These are phyloP conservation scores for Ophiostoma himal-ulmi DNA, from an alignment of 2,329 filamentous ascomycete genomes.

Conservation along the genomic window DNA sequence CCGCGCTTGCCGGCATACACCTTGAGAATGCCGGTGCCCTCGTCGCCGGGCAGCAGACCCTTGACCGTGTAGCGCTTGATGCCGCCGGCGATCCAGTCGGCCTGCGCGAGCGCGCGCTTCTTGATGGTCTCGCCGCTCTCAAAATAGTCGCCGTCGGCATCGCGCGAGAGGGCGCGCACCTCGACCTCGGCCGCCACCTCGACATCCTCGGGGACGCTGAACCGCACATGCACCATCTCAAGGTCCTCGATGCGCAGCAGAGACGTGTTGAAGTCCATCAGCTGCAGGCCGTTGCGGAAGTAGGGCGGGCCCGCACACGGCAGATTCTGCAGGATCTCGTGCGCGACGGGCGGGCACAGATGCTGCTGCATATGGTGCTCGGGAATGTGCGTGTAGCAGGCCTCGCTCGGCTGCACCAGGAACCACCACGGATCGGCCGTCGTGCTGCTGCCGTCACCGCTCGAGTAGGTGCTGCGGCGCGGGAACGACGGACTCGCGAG, in stretches of 20 bases:
- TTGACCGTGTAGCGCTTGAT: conserved; percentile 91
- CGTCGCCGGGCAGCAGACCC: conserved; percentile 82
- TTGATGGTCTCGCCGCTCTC: conserved; percentile 82
- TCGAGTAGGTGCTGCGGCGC: conserved; percentile 69
- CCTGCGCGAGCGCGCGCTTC: conserved; percentile 83
- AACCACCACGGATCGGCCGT: conserved; percentile 89
- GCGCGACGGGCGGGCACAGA: conserved; percentile 78
- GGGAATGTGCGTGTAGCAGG: conserved; percentile 94
- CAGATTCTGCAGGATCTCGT: conserved; percentile 78
- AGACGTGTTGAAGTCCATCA: conserved; percentile 88
- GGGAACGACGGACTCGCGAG: conserved; percentile 89
- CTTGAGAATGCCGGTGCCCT: conserved; percentile 80
- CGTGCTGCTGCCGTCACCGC: conserved; percentile 47
- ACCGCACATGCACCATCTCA: conserved; percentile 85
- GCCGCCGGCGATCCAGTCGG: conserved; percentile 72
- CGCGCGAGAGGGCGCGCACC: conserved; percentile 69
- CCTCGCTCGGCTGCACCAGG: conserved; percentile 77
- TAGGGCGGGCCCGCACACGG: conserved; percentile 81
- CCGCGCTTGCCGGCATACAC: conserved; percentile 91
- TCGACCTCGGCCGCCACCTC: conserved; percentile 92
- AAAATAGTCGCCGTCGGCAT: conserved; percentile 85
- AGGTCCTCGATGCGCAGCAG: conserved; percentile 79
- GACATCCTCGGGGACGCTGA: conserved; percentile 81
- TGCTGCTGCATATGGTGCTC: conserved; percentile 85
- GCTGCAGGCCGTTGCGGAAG: conserved; percentile 73